Base-by-base conservation (phyloP, 2,329 filamentous ascomycete genomes). In the Mariannaea elegans region DNA sequence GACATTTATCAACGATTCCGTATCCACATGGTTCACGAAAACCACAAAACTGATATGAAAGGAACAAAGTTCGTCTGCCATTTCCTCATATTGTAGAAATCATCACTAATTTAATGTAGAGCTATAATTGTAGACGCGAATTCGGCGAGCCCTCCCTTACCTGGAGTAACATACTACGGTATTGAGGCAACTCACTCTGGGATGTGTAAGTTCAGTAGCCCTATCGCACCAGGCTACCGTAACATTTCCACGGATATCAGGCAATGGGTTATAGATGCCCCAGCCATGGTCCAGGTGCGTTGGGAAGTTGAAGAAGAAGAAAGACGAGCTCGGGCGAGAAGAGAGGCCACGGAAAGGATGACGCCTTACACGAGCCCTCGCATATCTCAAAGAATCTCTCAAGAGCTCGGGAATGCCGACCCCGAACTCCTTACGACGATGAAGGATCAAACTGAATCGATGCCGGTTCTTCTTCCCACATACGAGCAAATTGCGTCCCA, bases 1-100 rank as follows among this genome's bases (percentile, higher is more conserved):
- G 87, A 92, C 50, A 87, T 93, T 24, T 87, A 91, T 63, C 84
- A 87, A 56, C 82, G 87, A 2, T 93, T 91, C 70, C 84, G 87
- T 64, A 87, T 93, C 49, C 90, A 90, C 68, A 92, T 93, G 83
- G 91, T 88, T 34, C 90, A 93, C 55, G 91, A 94, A 71, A 89
- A 88, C 44, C 86, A 89, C 65, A 89, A 88, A 62, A 91, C 89
- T 0, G 86, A 92, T 63, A 68, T 93, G 32, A 89, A 85, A 65
- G 87, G 86, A 2, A 86, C 86, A 1, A 87, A 78, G 77, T 80
- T 67, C 44, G 77, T 69, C n/a, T 7, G 10, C 9, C n/a, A 9
- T 21, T 10, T 14, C 16, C 7, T 56, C 13, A 29, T n/a, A 12
- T 7, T 2, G 2, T 19, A 23, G 10, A 32, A 2, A n/a, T 19